A percentile compares a stretch with the other conserved stretches of the same genome.
phyloP scores from a whole-genome alignment of 495 filamentous ascomycete genomes.

The Penicillium paradoxum region DNA sequence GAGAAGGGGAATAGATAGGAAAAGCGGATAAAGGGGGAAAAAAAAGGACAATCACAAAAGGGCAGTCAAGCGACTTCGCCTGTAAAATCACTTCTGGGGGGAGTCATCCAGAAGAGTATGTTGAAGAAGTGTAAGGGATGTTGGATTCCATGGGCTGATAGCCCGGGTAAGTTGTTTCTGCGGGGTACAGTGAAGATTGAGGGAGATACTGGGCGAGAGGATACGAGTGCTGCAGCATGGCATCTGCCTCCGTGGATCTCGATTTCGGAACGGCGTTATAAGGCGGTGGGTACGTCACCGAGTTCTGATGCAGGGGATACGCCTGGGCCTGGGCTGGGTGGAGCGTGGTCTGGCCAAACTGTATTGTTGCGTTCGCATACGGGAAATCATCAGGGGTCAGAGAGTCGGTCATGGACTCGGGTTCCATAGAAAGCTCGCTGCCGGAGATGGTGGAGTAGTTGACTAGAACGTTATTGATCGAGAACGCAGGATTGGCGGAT shows the following conservation, averaged over 20 bases:
- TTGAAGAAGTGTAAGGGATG: conserved; percentile 11
- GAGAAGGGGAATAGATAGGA: conserved; percentile 12
- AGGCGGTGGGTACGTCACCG: conserved; percentile 38
- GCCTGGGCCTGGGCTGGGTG: conserved; percentile 15
- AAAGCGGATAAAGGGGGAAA: neutral
- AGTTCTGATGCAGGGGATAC: conserved; percentile 31
- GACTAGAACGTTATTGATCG: conserved; percentile 11
- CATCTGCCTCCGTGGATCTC: conserved; percentile 18
- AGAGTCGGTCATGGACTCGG: conserved; percentile 22
- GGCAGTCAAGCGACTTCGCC: neutral
- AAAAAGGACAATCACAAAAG: conserved; percentile 1
- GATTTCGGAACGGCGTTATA: conserved; percentile 29
- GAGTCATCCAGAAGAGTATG: conserved; percentile 19
- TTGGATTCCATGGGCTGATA: conserved; percentile 18
- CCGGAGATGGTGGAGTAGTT: conserved; percentile 24
- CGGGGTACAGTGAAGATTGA: conserved; percentile 14
- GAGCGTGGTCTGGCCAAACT: conserved; percentile 15
- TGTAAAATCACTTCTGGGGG: conserved; percentile 21
- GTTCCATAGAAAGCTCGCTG: conserved; percentile 28
- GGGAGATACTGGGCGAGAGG: conserved; percentile 14
- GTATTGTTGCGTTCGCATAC: conserved; percentile 7
- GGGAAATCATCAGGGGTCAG: conserved; percentile 14
- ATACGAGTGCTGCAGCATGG: conserved; percentile 26
- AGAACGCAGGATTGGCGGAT: conserved; percentile 8
- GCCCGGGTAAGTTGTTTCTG: conserved; percentile 11